Evolutionary conservation across 768 basidiomycete species (phyloP).

Genomic region (Lentinus tigrinus): DNA sequence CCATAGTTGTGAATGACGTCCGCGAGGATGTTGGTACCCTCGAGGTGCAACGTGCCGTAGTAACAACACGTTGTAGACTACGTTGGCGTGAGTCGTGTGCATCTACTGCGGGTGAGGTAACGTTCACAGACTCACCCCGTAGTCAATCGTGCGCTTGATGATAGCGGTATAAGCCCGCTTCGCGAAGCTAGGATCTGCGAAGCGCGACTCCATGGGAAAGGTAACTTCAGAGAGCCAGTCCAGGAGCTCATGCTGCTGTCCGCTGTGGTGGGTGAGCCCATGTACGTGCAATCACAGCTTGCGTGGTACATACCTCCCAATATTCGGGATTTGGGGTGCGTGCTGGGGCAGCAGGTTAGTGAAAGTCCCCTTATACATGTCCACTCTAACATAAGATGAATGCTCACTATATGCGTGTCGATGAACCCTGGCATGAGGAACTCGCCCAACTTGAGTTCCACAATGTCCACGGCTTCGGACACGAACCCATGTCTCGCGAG

Average conservation of each 20-base stretch:
- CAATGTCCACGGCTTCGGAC: constrained; percentile 33
- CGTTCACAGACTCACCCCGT: constrained; percentile 56
- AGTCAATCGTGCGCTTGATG: constrained; percentile 67
- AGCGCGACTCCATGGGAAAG: constrained; percentile 85
- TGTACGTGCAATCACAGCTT: background rate
- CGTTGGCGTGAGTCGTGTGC: background rate
- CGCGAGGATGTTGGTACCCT: constrained; percentile 79
- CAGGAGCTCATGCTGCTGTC: constrained; percentile 82
- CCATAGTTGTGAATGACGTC: constrained; percentile 67
- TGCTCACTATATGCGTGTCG: constrained; percentile 86
- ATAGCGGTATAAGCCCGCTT: constrained; percentile 64
- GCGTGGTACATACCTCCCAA: constrained; percentile 48
- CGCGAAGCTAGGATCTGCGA: constrained; percentile 70
- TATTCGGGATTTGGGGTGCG: constrained; percentile 77
- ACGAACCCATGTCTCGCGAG: constrained; percentile 50
- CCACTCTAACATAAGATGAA: background rate
- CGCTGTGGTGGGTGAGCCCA: constrained; percentile 40
- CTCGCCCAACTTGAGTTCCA: constrained; percentile 42
- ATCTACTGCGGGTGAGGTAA: no score
- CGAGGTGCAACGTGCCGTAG: constrained; percentile 80
- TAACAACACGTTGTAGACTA: constrained; percentile 96
- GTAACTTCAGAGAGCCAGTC: constrained; percentile 86
- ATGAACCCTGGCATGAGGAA: constrained; percentile 88
- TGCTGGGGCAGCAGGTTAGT: constrained; percentile 44
- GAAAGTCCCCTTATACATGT: background rate